Evolutionary conservation across 441 rosid species (phyloP).

Genomic region (Rhodomyrtus psidioides): DNA sequence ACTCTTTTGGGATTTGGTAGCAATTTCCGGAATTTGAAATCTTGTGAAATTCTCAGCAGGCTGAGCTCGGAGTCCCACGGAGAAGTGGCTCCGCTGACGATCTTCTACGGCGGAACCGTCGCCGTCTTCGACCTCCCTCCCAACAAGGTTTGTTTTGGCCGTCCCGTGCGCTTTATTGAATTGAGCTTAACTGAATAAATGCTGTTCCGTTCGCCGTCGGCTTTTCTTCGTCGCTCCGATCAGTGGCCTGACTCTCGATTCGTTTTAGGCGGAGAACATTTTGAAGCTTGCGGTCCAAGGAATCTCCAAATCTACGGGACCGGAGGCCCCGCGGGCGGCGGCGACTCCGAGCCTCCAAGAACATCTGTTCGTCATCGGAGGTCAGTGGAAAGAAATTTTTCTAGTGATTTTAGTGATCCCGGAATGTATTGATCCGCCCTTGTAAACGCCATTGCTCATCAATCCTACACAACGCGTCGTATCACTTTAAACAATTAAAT

Average conservation of each 20-base stretch:
- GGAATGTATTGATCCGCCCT: background rate
- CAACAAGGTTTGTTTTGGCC: slow-evolving; percentile 30
- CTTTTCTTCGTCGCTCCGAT: background rate
- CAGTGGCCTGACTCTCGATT: too few species aligned
- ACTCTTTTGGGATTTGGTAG: background rate
- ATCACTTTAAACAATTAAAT: background rate
- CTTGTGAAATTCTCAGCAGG: background rate
- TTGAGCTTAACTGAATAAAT: background rate
- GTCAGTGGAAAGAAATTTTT: slow-evolving; percentile 15
- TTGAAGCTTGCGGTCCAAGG: slow-evolving; percentile 55
- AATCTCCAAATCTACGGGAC: slow-evolving; percentile 9
- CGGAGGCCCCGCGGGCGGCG: slow-evolving; percentile 7
- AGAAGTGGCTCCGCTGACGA: slow-evolving; percentile 53
- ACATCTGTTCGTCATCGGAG: slow-evolving; percentile 45
- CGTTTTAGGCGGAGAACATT: slow-evolving; percentile 46
- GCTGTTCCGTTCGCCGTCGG: background rate
- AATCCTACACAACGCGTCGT: background rate
- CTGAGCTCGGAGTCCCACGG: background rate
- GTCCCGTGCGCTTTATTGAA: background rate
- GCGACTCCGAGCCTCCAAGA: slow-evolving; percentile 12
- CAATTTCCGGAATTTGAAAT: background rate
- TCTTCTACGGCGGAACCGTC: slow-evolving; percentile 82
- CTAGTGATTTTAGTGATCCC: background rate
- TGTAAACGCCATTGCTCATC: background rate
- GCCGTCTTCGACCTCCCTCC: slow-evolving; percentile 52